phyloP scores from a whole-genome alignment of 805 yeast species.

The Saccharomycopsis oosterbeekiorum region DNA sequence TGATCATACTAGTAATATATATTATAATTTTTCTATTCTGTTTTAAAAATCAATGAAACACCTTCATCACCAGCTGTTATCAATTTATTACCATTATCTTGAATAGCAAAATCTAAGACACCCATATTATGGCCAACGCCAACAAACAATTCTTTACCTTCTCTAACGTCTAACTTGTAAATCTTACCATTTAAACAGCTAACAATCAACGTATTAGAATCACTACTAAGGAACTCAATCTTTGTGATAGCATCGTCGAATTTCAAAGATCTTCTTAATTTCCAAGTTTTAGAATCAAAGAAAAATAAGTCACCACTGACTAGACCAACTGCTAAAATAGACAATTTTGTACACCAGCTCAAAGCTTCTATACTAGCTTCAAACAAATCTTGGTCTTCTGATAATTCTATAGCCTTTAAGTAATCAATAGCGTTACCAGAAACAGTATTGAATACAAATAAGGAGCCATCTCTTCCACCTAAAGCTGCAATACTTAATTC shows the following conservation, averaged over 20 bases:
- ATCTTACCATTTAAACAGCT: conserved; percentile 80
- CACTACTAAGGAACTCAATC: conserved; percentile 48
- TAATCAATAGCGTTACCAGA: conserved; percentile 61
- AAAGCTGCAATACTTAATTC: conserved; percentile 52
- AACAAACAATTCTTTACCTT: conserved; percentile 59
- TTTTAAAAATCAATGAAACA: conserved; percentile 64
- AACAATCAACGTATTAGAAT: conserved; percentile 52
- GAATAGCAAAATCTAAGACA: conserved; percentile 70
- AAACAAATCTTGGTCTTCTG: conserved; percentile 44
- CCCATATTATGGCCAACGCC: conserved; percentile 95
- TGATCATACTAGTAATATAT: not conserved
- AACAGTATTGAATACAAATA: conserved; percentile 68
- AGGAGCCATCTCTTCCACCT: conserved; percentile 82
- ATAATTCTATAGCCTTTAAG: conserved; percentile 53
- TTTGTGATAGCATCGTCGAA: conserved; percentile 81
- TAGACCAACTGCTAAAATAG: conserved; percentile 75
- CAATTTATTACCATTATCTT: conserved; percentile 55
- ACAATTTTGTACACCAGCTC: conserved; percentile 56
- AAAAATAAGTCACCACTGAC: conserved; percentile 82
- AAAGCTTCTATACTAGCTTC: conserved; percentile 73
- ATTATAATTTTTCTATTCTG: not conserved
- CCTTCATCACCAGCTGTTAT: conserved; percentile 97
- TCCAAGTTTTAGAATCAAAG: conserved; percentile 81
- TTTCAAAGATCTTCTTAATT: conserved; percentile 60
- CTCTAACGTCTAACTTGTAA: conserved; percentile 81